Base-by-base conservation (phyloP, 352 stramenopile genomes). In the Phytophthora hybrid region DNA sequence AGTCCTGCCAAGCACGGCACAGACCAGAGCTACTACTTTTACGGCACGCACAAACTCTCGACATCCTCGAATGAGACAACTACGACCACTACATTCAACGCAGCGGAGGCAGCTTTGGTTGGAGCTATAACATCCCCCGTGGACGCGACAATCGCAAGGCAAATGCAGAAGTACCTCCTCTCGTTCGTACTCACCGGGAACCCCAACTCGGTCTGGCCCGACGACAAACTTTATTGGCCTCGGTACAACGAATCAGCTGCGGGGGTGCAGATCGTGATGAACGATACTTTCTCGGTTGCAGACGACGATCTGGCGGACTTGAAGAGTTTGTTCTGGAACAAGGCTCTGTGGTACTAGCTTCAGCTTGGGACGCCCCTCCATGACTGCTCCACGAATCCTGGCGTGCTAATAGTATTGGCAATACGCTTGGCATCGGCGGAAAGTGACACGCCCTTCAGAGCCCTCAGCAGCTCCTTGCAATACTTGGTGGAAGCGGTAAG, bases 401-500 rank as follows among this genome's bases (percentile, higher is more conserved):
- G 66, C 6, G 39, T 77, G 29, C 83, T 81, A 58, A 80, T 84
- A 34, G 89, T 80, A 19, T 88, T 82, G 34, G 91, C 75, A 58
- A 94, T 89, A 18, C 80, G 78, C 23, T 83, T 80, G 63, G 84
- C 76, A 58, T 94, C 85, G n/a, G 84, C 73, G 46, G 73, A 80
- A 16, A 75, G 66, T 14, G 83, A 76, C 10, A 94, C 63, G 57
- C 91, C 59, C 7, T 81, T 80, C 37, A 91, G 76, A 26, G 89
- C 68, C 13, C 51, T 66, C 46, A 91, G 63, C 18, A 94, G 69
- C 64, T 91, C 77, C 47, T 74, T 76, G 71, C 87, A 89, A 68
- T 79, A 83, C 62, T 91, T 79, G 8, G 63, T 79, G 0, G 73
- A 77, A 32, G 76, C 79, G 4, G 74, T 70, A 51, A 83, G 76